Base-by-base conservation (phyloP, 2,329 filamentous ascomycete species). In the Neocucurbitaria cava region DNA sequence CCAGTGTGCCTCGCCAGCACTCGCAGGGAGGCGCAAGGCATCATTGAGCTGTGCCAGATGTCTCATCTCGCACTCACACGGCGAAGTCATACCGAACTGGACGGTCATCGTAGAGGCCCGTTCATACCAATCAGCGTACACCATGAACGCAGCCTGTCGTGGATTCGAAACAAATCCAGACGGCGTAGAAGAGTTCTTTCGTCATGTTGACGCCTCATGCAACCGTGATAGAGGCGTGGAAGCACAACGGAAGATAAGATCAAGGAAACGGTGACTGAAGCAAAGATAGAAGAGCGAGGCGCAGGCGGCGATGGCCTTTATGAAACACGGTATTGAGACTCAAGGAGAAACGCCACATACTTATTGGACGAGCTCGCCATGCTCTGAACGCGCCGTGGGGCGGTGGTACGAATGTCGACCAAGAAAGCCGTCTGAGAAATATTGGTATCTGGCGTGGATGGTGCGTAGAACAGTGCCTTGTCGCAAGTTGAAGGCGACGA, bases 61-160 rank as follows among this genome's bases (percentile, higher is more conserved):
- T 44, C 41, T 44, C 23, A 44, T 44, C 41, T 44, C 41, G 41
- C 41, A 31, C 17, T 44, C 41, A 24, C 31, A 44, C 41, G 41
- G 41, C 31, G 41, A 20, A 31, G 31, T 44, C 15, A 44, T 44
- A 44, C 26, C 26, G 41, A 44, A 44, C 41, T 44, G 41, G 30
- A 26, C 41, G 8, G 31, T 44, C 41, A 44, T 26, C 41, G 41
- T 26, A 31, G 41, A 44, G 41, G n/a, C 41, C 15, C 13, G 41
- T 44, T 44, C 24, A 44, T 44, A 28, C 41, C 26, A 44, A 44
- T 44, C 41, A 26, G 41, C 41, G 41, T 44, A 44, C 41, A 44
- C 41, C 26, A 44, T 44, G 41, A 44, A 26, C 41, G 26, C 30
- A 44, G 41, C 31, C 41, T 44, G 24, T 26, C 26, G 31, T 30